Conservation (phyloP, 352 stramenopile genomes). For the Pythium brachiatum region DNA sequence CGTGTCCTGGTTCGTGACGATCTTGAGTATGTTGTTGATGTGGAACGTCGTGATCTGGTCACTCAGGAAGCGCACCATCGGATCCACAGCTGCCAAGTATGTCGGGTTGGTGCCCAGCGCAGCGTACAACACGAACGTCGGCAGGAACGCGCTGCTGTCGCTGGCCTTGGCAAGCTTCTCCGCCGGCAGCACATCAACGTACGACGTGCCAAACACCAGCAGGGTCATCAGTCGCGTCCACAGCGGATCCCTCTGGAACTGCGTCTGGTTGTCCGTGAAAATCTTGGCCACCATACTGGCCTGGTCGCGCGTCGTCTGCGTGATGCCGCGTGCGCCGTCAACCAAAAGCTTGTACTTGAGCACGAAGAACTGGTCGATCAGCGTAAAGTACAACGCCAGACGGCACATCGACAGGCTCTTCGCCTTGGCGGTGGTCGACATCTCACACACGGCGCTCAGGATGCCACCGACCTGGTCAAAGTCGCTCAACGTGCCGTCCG, state of each 20-base stretch:
- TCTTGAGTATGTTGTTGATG: conserved; percentile 10
- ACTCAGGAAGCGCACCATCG: conserved; percentile 7
- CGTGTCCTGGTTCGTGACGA: neutral
- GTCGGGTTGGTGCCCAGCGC: neutral
- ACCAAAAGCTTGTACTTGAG: conserved; percentile 7
- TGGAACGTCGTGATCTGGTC: conserved; percentile 12
- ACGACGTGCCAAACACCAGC: conserved; percentile 4
- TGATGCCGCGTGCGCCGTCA: conserved; percentile 9
- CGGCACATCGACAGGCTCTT: conserved; percentile 1
- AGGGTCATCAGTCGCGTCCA: conserved; percentile 13
- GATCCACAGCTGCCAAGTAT: neutral
- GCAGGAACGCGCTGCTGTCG: neutral
- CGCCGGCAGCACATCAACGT: conserved; percentile 1
- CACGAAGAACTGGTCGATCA: conserved; percentile 11
- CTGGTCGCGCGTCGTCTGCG: neutral
- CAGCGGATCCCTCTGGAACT: conserved; percentile 4
- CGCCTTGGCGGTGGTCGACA: neutral
- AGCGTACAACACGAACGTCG: conserved; percentile 5
- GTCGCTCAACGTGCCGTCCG: conserved; percentile 6
- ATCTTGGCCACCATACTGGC: neutral
- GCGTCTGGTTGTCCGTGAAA: conserved; percentile 4
- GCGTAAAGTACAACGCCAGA: conserved; percentile 9
- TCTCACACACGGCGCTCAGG: conserved; percentile 6
- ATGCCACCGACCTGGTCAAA: conserved; percentile 11
- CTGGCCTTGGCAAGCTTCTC: neutral